phyloP scores from a whole-genome alignment of 2,329 filamentous ascomycete species.

The Aotearoamyces nothofagi region DNA sequence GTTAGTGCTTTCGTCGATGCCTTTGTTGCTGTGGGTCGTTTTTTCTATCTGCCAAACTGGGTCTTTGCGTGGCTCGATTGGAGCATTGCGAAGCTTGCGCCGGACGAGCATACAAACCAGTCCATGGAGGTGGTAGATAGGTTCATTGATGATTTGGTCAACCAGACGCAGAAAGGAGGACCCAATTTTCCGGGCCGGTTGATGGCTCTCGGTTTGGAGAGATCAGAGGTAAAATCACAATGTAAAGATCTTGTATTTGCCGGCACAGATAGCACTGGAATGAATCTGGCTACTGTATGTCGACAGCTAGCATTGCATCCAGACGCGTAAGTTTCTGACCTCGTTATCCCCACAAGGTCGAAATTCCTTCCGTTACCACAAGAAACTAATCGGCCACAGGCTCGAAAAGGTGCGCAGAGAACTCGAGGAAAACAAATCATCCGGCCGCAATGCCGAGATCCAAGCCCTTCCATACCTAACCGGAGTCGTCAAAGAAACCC shows the following conservation, averaged over 20 bases:
- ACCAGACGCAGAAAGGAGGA: constrained; percentile 15
- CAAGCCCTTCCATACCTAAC: constrained; percentile 27
- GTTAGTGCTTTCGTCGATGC: constrained; percentile 35
- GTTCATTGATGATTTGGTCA: constrained; percentile 25
- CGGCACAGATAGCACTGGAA: constrained; percentile 35
- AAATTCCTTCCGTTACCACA: too few relatives aligned
- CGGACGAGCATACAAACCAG: constrained; percentile 21
- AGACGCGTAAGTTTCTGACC: constrained; percentile 19
- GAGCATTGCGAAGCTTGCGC: constrained; percentile 21
- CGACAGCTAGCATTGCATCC: constrained; percentile 28
- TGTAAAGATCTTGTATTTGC: constrained; percentile 39
- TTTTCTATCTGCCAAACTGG: constrained; percentile 33
- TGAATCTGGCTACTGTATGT: constrained; percentile 31
- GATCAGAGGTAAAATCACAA: constrained; percentile 30
- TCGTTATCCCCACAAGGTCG: too few relatives aligned
- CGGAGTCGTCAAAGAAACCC: constrained; percentile 31
- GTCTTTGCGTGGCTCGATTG: constrained; percentile 21
- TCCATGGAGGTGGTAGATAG: constrained; percentile 23
- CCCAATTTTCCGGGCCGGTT: constrained; percentile 32
- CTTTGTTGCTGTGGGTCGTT: constrained; percentile 36
- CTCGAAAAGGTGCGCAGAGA: constrained; percentile 22
- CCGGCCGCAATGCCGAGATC: constrained; percentile 13
- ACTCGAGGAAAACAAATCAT: constrained; percentile 13
- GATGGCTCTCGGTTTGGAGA: constrained; percentile 25
- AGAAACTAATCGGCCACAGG: too few relatives aligned